Evolutionary conservation across 2,329 filamentous ascomycete genomes (phyloP).

Genomic region (Bimuria novae-zelandiae): DNA sequence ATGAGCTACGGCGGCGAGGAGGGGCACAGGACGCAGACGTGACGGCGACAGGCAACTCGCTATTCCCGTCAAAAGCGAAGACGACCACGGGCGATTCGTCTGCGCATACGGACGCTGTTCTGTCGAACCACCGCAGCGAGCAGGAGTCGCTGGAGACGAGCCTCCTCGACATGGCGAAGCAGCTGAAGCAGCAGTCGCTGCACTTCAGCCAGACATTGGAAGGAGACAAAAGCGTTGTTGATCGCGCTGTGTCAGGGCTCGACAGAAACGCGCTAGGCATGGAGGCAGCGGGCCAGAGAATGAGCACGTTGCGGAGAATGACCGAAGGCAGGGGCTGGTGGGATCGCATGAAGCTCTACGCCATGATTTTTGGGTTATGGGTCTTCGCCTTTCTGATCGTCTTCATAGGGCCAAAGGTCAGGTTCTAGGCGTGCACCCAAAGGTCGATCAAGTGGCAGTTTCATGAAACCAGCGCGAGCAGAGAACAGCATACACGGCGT

Average conservation of each 20-base stretch:
- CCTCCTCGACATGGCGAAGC: constrained; percentile 77
- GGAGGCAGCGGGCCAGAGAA: constrained; percentile 73
- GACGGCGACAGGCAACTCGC: constrained; percentile 41
- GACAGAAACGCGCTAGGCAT: constrained; percentile 77
- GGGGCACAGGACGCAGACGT: constrained; percentile 28
- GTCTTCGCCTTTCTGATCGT: constrained; percentile 78
- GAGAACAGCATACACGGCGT: too few relatives aligned
- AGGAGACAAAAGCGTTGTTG: constrained; percentile 72
- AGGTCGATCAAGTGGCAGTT: too few relatives aligned
- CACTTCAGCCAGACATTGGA: constrained; percentile 74
- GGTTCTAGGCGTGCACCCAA: constrained; percentile 63
- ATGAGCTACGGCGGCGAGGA: constrained; percentile 39
- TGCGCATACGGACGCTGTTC: constrained; percentile 64
- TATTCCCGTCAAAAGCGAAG: constrained; percentile 46
- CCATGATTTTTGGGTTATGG: constrained; percentile 81
- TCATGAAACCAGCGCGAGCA: too few relatives aligned
- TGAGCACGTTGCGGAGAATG: constrained; percentile 78
- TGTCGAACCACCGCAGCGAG: constrained; percentile 77
- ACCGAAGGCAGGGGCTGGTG: constrained; percentile 88
- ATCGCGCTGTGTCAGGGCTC: constrained; percentile 72
- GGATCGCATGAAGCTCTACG: constrained; percentile 82
- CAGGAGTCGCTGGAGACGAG: constrained; percentile 82
- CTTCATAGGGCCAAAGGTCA: constrained; percentile 83
- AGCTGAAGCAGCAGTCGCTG: constrained; percentile 75
- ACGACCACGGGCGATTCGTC: constrained; percentile 34